Conservation (phyloP, 441 rosid genomes). For the Capsella rubella region DNA sequence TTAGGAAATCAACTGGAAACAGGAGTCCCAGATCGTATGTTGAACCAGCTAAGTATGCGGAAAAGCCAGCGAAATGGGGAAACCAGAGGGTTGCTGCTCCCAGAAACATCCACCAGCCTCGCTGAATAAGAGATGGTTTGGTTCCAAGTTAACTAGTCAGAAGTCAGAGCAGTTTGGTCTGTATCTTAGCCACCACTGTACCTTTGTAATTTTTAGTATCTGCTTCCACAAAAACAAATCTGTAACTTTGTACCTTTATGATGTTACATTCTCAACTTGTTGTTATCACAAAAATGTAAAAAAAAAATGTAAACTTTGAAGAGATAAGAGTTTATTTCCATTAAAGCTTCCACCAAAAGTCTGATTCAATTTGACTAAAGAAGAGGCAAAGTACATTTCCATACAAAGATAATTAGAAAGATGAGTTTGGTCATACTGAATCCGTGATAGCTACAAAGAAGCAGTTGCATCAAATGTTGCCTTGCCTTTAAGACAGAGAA, state of each 20-base stretch:
- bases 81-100: slow-evolving; percentile 49
- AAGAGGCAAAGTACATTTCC: too few relatives aligned
- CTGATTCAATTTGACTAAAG: too few relatives aligned
- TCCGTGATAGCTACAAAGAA: not conserved
- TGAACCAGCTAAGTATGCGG: slow-evolving; percentile 54
- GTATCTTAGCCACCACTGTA: slow-evolving; percentile 35
- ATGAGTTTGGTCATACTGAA: not conserved
- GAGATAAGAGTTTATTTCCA: slow-evolving; percentile 36
- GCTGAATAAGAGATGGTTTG: slow-evolving; percentile 42
- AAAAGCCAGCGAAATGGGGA: slow-evolving; percentile 55
- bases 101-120: slow-evolving; percentile 64
- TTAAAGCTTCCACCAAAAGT: not conserved
- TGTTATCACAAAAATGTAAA: slow-evolving; percentile 48
- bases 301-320: slow-evolving; percentile 51
- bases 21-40: slow-evolving; percentile 36
- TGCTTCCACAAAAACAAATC: slow-evolving; percentile 26
- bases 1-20: slow-evolving; percentile 37
- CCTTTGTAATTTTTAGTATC: slow-evolving; percentile 48
- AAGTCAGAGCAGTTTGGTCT: slow-evolving; percentile 36
- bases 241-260: slow-evolving; percentile 52
- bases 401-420: too few relatives aligned
- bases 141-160: slow-evolving; percentile 28
- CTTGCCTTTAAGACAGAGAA: slow-evolving; percentile 16
- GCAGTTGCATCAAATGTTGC: slow-evolving; percentile 18
- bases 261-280: slow-evolving; percentile 47